Percentiles rank a stretch among this genome's conserved stretches.
phyloP scores from a whole-genome alignment of 2,329 filamentous ascomycete species.

The Penicillium thymicola region DNA sequence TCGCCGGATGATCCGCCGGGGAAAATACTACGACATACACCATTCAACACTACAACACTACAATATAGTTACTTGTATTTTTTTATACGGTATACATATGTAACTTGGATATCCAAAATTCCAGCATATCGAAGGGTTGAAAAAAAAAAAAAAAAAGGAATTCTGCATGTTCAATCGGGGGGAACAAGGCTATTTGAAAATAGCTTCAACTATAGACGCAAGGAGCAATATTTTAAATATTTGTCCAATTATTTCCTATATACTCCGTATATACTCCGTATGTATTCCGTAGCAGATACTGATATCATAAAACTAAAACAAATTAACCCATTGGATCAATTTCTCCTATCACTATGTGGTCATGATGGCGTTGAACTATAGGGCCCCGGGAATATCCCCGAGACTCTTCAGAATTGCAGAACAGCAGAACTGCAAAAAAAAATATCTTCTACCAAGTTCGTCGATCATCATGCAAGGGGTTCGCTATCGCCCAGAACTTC shows the following conservation, averaged over 20 bases:
- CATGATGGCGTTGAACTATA: constrained; percentile 17
- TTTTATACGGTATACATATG: background rate
- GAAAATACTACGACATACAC: background rate
- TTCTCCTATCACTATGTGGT: constrained; percentile 15
- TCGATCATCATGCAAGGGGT: constrained; percentile 12
- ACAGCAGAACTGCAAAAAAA: background rate
- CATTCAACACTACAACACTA: too few relatives aligned
- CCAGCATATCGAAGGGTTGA: background rate
- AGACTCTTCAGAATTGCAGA: background rate
- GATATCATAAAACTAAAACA: background rate
- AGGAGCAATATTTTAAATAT: constrained; percentile 1
- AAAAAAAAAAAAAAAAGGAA: background rate
- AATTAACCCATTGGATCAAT: background rate
- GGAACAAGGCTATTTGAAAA: background rate
- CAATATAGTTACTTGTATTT: too few relatives aligned
- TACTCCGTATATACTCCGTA: background rate
- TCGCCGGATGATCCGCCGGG: constrained; percentile 6
- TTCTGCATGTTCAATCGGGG: background rate
- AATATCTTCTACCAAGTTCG: background rate
- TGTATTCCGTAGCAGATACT: background rate
- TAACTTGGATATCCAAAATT: background rate
- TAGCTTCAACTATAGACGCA: constrained; percentile 2
- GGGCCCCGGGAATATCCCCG: background rate
- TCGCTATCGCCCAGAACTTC: constrained; percentile 17
- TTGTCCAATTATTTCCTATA: background rate